phyloP scores from a whole-genome alignment of 2,329 filamentous ascomycete species.

The Xylariaceae sp. region DNA sequence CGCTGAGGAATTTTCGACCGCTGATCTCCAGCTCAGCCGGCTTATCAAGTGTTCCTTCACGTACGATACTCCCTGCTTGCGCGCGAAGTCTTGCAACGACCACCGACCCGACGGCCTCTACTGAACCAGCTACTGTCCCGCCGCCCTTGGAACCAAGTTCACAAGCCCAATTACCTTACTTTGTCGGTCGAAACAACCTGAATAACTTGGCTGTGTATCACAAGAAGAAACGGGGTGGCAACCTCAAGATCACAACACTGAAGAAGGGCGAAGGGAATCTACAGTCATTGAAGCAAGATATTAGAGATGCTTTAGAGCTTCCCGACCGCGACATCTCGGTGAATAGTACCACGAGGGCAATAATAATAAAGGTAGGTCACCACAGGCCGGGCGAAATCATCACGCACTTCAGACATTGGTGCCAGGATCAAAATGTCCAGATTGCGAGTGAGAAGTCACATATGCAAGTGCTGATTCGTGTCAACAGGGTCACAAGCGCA shows the following conservation, averaged over 20 bases:
- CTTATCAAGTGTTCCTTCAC: constrained; percentile 3
- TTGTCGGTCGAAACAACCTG: constrained; percentile 66
- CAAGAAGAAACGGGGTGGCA: constrained; percentile 69
- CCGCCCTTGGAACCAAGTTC: constrained; percentile 16
- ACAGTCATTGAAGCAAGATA: constrained; percentile 56
- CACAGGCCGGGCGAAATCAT: no score
- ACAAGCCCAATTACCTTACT: constrained; percentile 55
- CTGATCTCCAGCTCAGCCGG: constrained; percentile 14
- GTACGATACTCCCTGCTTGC: constrained; percentile 9
- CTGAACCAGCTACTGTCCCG: constrained; percentile 2
- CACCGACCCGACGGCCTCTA: constrained; percentile 5
- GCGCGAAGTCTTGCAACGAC: constrained; percentile 15
- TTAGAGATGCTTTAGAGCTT: constrained; percentile 56
- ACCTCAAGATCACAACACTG: constrained; percentile 67
- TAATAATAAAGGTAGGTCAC: constrained; percentile 63
- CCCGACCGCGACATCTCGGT: constrained; percentile 48
- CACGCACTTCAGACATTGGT: no score
- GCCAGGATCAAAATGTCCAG: no score
- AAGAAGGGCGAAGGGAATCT: constrained; percentile 77
- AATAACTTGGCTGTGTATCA: constrained; percentile 76
- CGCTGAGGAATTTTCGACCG: constrained; percentile 17
- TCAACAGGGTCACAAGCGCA: constrained; percentile 17
- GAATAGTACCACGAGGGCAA: constrained; percentile 63
- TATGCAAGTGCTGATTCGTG: not conserved
- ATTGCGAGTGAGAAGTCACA: no score